These are phyloP conservation scores for Aspergillus haitiensis DNA, from an alignment of 495 filamentous ascomycete genomes.

Conservation along the genomic window DNA sequence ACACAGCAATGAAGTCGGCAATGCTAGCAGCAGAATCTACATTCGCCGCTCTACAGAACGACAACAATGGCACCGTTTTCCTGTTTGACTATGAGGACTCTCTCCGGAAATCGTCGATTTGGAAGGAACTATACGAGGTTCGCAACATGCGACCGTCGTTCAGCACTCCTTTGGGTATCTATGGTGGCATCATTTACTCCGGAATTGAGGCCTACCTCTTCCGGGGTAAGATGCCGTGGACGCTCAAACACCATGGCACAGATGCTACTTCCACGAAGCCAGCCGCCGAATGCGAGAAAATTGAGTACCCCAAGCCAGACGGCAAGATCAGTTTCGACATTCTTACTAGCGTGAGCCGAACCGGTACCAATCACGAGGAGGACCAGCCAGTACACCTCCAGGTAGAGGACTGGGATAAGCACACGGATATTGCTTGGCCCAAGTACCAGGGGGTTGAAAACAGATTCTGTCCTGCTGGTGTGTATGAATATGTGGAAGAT, in stretches of 20 bases:
- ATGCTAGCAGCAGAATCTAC: slow-evolving; percentile 95
- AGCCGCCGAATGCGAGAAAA: slow-evolving; percentile 78
- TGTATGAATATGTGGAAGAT: slow-evolving; percentile 98
- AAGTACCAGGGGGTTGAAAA: slow-evolving; percentile 92
- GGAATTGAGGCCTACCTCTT: slow-evolving; percentile 88
- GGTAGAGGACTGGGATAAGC: slow-evolving; percentile 91
- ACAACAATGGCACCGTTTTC: slow-evolving; percentile 71
- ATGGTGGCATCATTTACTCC: slow-evolving; percentile 89
- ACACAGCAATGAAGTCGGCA: slow-evolving; percentile 95
- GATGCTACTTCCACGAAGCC: slow-evolving; percentile 69
- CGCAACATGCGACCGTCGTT: slow-evolving; percentile 98
- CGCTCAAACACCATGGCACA: slow-evolving; percentile 74
- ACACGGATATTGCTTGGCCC: slow-evolving; percentile 79
- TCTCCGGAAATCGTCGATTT: slow-evolving; percentile 83
- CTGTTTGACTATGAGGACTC: slow-evolving; percentile 92
- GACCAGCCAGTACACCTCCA: slow-evolving; percentile 96
- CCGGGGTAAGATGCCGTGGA: slow-evolving; percentile 88
- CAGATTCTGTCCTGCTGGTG: slow-evolving; percentile 97
- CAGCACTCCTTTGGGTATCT: slow-evolving; percentile 77
- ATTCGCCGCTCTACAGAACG: slow-evolving; percentile 66
- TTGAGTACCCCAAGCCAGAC: slow-evolving; percentile 96
- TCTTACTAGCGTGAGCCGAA: slow-evolving; percentile 86
- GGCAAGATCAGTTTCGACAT: slow-evolving; percentile 94
- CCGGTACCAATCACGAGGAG: slow-evolving; percentile 98
- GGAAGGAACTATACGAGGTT: slow-evolving; percentile 91